Base-by-base conservation (phyloP, 2,329 filamentous ascomycete genomes). In the Fusarium sp. region DNA sequence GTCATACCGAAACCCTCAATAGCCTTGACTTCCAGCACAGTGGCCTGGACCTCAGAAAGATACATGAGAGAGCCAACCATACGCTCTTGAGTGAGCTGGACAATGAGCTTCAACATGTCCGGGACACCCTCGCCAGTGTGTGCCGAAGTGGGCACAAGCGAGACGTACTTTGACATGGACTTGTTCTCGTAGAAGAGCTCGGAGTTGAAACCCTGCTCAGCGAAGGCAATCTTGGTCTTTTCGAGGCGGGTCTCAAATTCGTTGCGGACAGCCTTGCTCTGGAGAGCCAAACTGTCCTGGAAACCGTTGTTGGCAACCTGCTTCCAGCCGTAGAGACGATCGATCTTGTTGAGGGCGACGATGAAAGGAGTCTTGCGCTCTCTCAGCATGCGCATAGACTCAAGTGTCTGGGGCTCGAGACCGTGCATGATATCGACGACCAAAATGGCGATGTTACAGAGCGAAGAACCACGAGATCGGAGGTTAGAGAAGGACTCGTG, bases 371-470 rank as follows among this genome's bases (percentile, higher is more conserved):
- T 99, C 85, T 96, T 97, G 79, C 94, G 90, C 79, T 98, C 96
- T 80, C 96, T 91, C 59, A 99, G 90, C 74, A 99, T 87, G 77
- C 91, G 93, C 94, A 99, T 98, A 5, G 96, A 99, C 85, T 99
- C 97, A 38, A 98, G 88, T 22, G 96, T 99, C 84, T 99, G 96
- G 24, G 93, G 96, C 84, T 99, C 96, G 52, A 99, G 90, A 81
- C 97, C 97, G 90, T 99, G 96, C 96, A 99, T 98, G 80, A 99
- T 99, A 87, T 99, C 96, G 77, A 99, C 96, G 47, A 99, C 97
- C 76, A 99, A 87, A 82, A 99, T 99, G 79, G 96, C 96, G 85
- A 99, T 99, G 87, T 99, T 99, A 85, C 97, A 99, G 67, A 99
- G 93, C 20, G 95, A 98, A 45, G 96, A 98, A 85, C 96, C 96